Base-by-base conservation (phyloP, 305 asterid species). In the Andrographis paniculata region DNA sequence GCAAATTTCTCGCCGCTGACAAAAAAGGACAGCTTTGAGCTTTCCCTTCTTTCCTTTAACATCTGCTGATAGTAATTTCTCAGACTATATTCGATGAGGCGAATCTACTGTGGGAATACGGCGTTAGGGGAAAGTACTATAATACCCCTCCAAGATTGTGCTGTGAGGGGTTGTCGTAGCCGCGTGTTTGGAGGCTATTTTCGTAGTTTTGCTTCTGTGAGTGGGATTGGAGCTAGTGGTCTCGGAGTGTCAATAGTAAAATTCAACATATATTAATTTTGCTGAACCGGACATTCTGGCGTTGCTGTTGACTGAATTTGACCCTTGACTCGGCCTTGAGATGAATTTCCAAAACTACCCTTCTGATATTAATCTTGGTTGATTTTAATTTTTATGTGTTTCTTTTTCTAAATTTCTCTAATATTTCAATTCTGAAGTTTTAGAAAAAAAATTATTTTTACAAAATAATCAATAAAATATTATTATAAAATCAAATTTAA, bases 1-100 rank as follows among this genome's bases (percentile, higher is more conserved):
- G 66, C 61, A 17, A 59, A 59, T 66, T 52, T 62, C 53, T n/a
- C 16, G 66, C 50, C 61, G 42, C 48, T 53, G 48, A 30, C 20
- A 65, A 48, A 59, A 24, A 24, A 24, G 42, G 35, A 49, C 17
- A 39, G 21, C 15, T 11, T 35, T 10, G 4, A 17, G 24, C 53
- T 23, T 23, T 37, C 46, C 6, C n/a, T 28, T 17, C 20, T 15
- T 15, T n/a, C n/a, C n/a, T 49, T 5, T 4, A 20, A 20, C 9
- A 22, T 22, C 28, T 17, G 23, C 15, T 14, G 37, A 31, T 38
- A 14, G 33, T n/a, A 33, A 48, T 33, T 49, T 33, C 11, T 31
- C 42, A 15, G 39, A 47, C 47, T 14, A 18, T 19, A 42, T 42
- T 42, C 12, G 5, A 2, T 45, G 38, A 9, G 41, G 39, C 18